Evolutionary conservation across 441 rosid genomes (phyloP).

Genomic region (Erodium moschatum): DNA sequence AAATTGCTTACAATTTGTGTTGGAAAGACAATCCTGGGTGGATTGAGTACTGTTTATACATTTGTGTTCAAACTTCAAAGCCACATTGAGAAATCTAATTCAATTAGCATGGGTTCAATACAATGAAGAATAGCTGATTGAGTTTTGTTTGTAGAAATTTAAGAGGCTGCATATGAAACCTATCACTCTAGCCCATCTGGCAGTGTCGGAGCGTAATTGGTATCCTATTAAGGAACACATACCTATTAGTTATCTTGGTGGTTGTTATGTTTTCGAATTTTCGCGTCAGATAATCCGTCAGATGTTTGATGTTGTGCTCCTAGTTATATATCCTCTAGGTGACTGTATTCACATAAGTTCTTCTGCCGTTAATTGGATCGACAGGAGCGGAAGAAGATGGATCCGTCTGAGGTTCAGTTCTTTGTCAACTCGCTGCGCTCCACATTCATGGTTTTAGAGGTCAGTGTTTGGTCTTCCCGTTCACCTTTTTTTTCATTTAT

Average conservation of each 20-base stretch:
- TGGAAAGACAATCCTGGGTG: background rate
- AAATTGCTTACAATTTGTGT: too few species aligned
- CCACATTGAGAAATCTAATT: background rate
- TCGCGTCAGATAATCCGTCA: background rate
- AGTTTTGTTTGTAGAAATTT: too few species aligned
- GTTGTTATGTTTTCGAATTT: background rate
- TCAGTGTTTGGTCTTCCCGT: constrained; percentile 16
- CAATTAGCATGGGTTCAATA: too few species aligned
- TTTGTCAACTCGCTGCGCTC: constrained; percentile 66
- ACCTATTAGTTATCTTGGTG: background rate
- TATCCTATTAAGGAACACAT: background rate
- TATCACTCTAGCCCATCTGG: background rate
- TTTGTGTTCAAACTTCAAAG: background rate
- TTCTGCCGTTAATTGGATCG: constrained; percentile 21
- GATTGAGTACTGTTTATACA: background rate
- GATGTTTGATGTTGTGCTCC: background rate
- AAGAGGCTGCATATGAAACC: too few species aligned
- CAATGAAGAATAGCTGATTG: too few species aligned
- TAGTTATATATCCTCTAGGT: background rate
- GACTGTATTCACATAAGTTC: constrained; percentile 1
- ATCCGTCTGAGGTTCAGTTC: constrained; percentile 50
- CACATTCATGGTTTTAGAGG: constrained; percentile 68
- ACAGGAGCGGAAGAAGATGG: constrained; percentile 80
- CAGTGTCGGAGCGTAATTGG: background rate
- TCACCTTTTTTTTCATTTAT: background rate